Evolutionary conservation across 1,284 basidiomycete genomes (phyloP).

Genomic region (Cryptococcus sp.): DNA sequence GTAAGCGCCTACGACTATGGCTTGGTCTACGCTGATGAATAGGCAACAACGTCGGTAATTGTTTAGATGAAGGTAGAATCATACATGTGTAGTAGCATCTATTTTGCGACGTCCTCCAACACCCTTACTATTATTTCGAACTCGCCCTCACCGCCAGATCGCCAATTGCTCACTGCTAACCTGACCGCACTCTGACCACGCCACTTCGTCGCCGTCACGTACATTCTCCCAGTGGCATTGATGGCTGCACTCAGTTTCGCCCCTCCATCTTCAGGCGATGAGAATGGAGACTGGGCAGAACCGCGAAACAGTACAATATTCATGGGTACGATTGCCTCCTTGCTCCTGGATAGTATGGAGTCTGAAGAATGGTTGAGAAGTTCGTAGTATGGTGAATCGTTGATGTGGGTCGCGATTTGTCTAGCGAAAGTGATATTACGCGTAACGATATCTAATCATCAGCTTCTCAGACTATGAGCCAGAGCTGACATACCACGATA

Average conservation of each 20-base stretch:
- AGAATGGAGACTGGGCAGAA: constrained; percentile 20
- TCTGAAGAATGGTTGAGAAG: constrained; percentile 39
- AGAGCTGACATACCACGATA: constrained; percentile 36
- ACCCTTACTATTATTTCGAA: constrained; percentile 22
- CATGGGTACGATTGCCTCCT: constrained; percentile 35
- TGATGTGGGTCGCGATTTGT: constrained; percentile 42
- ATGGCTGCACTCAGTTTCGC: constrained; percentile 41
- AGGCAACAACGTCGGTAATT: neutral
- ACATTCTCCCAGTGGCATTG: constrained; percentile 48
- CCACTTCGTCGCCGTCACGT: constrained; percentile 50
- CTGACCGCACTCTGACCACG: constrained; percentile 47
- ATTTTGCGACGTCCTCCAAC: constrained; percentile 2
- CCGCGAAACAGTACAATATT: constrained; percentile 53
- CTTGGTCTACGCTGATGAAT: neutral
- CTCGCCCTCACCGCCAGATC: constrained; percentile 41
- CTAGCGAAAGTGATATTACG: constrained; percentile 51
- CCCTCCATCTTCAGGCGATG: constrained; percentile 20
- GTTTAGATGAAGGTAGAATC: neutral
- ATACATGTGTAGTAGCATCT: neutral
- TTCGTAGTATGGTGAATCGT: constrained; percentile 33
- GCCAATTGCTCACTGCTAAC: constrained; percentile 53
- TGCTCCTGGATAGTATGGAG: constrained; percentile 2
- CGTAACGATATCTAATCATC: constrained; percentile 38
- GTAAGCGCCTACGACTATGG: constrained; percentile 45
- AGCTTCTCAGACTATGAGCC: neutral